Conservation (phyloP, 495 filamentous ascomycete species). For the Aspergillus kassunensis region DNA sequence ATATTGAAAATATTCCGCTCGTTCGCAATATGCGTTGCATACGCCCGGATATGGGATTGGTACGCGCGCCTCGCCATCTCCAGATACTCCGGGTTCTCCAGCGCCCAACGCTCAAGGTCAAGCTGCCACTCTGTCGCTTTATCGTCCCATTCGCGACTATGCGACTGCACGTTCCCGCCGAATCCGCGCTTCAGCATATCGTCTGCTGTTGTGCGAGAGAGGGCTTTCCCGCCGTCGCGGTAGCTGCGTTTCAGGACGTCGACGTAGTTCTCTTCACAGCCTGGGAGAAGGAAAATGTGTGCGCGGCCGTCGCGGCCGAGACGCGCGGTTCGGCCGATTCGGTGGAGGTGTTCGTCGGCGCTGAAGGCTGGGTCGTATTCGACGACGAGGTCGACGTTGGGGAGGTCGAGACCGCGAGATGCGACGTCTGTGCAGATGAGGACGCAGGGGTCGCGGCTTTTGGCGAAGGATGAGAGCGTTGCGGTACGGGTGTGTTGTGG, state of each 20-base stretch:
- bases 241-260: slow-evolving; percentile 60
- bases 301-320: slow-evolving; percentile 87
- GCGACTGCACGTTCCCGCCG: slow-evolving; percentile 37
- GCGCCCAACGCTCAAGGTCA: slow-evolving; percentile 66
- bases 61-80: slow-evolving; percentile 76
- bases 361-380: slow-evolving; percentile 95
- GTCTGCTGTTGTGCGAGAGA: slow-evolving; percentile 52
- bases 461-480: slow-evolving; percentile 73
- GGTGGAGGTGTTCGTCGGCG: slow-evolving; percentile 85
- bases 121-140: slow-evolving; percentile 75
- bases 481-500: slow-evolving; percentile 79
- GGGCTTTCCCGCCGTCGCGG: slow-evolving; percentile 50
- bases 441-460: slow-evolving; percentile 59
- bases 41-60: slow-evolving; percentile 88
- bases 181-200: slow-evolving; percentile 62
- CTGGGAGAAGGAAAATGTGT: slow-evolving; percentile 82
- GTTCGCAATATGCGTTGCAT: slow-evolving; percentile 83
- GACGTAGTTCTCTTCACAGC: slow-evolving; percentile 85
- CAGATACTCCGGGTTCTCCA: slow-evolving; percentile 56
- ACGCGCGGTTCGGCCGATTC: slow-evolving; percentile 91
- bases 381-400: slow-evolving; percentile 87
- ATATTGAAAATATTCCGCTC: slow-evolving; percentile 87
- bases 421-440: slow-evolving; percentile 94
- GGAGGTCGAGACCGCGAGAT: slow-evolving; percentile 88
- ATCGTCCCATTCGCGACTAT: slow-evolving; percentile 59